Evolutionary conservation across 2,329 filamentous ascomycete genomes (phyloP), one percentile per base, ranked within the genome.

Genomic region (Cryphonectria radicalis): DNA sequence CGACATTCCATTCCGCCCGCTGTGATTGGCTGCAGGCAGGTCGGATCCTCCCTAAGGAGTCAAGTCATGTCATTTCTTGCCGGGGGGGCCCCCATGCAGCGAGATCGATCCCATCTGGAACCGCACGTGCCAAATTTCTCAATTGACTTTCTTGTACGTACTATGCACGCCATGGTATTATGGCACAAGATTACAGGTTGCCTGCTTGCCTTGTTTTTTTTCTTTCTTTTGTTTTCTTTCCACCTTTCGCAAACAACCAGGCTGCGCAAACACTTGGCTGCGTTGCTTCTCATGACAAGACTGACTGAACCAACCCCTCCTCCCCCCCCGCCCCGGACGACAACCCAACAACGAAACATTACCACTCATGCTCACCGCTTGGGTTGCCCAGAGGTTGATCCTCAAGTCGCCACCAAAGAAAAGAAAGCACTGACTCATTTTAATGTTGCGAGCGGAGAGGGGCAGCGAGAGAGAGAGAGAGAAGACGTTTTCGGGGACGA

Each of bases 21-120:
- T 28, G 43, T 65, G 63, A 65, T 65, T 65, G 63, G 63, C 43
- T 65, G 63, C 25, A 65, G n/a, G 25, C 63, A 35, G 28, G 11
- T 40, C 22, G 40, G 35, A n/a, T 35, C n/a, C 13, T 64, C 62
- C 60, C 25, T 19, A 60, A 46, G 28, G 8, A 32, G 42, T 32
- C 42, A 46, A 28, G n/a, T 32, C 62, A 32, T 46, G 62, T 42
- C 22, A n/a, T 50, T 22, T 50, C n/a, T 32, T 22, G n/a, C 62
- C 17, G 25, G 42, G 62, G 37, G 42, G 62, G n/a, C 4, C 60
- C 63, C 63, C 42, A 65, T 50, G 63, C 43, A 32, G 43, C 19
- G 28, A 65, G 63, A 65, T 65, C 63, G 42, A 50, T 50, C 32
- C 46, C 43, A 14, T 40, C 63, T 62, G 59, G 35, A 22, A 62